Conservation (phyloP, 805 yeast species). For the Kodamaea nitidulidarum region DNA sequence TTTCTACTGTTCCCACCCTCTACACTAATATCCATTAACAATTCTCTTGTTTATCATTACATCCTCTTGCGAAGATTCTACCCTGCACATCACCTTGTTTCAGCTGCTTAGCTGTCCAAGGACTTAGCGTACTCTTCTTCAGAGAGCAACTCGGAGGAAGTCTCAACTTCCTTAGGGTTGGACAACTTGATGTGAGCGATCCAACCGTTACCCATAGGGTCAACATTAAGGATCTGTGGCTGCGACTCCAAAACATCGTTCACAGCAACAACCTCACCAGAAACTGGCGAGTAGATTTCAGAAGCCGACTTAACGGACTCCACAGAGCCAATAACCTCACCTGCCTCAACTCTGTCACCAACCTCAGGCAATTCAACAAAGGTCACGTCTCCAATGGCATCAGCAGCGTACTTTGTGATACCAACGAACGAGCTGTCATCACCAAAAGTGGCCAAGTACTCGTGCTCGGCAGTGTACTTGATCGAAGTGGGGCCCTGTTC, state of each 20-base stretch:
- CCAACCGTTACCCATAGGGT: conserved; percentile 95
- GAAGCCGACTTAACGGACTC: conserved; percentile 93
- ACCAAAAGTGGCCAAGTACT: conserved; percentile 84
- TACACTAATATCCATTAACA: too few relatives aligned
- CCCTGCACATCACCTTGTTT: too few relatives aligned
- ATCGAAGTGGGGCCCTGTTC: conserved; percentile 44
- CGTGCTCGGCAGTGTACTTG: conserved; percentile 85
- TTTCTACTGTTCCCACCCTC: too few relatives aligned
- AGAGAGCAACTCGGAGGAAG: conserved; percentile 44
- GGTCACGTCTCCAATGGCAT: conserved; percentile 95
- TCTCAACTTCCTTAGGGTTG: conserved; percentile 33
- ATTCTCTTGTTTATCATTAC: too few relatives aligned
- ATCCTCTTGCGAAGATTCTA: too few relatives aligned
- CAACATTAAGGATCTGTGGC: conserved; percentile 79
- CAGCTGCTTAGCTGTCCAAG: conserved; percentile 38
- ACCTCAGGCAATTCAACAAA: conserved; percentile 85
- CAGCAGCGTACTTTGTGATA: conserved; percentile 91
- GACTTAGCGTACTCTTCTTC: conserved; percentile 54
- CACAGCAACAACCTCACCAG: conserved; percentile 69
- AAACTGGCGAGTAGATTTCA: conserved; percentile 86
- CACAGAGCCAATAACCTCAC: conserved; percentile 87
- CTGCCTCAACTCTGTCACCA: conserved; percentile 56
- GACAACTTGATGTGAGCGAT: conserved; percentile 68
- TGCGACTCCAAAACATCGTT: conserved; percentile 61
- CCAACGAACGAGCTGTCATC: conserved; percentile 86